Base-by-base conservation (phyloP, 148 eudicot species). In the Agrostemma githago region DNA sequence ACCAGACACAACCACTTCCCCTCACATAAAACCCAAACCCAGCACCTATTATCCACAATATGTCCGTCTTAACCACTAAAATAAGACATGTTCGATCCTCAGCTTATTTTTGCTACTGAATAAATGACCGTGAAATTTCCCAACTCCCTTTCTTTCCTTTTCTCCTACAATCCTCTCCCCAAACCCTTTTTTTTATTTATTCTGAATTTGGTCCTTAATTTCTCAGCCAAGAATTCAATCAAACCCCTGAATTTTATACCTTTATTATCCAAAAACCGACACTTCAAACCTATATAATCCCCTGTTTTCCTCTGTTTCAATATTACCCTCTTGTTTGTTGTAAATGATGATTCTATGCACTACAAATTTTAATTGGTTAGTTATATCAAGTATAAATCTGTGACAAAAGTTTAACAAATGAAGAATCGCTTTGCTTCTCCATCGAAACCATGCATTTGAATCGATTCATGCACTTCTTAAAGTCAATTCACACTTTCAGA, bases 391-490 rank as follows among this genome's bases (percentile, higher is more conserved):
- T 44, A 43, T 48, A 51, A 66, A 66, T 58, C 6, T 48, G 3
- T 76, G 66, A 71, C 54, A 15, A 71, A 8, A 57, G 9, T 26
- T 7, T 21, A n/a, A 37, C 42, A 72, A 2, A 78, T 78, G 81
- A 64, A 63, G 71, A 71, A 8, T 76, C 41, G 59, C 43, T 68
- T 5, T 6, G 4, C 0, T 74, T 74, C 48, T 12, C 66, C 34
- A 63, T 5, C 40, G 72, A 76, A 81, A 78, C 74, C 86, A 88
- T 89, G 90, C 86, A 87, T 89, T 82, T 73, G 80, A 91, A 93
- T 81, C 94, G 79, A 82, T 84, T 89, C 84, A 86, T 86, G 94
- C 87, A 82, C 71, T 91, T 89, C 80, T 54, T 88, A 77, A 89
- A 89, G 82, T 88, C 92, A 78, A 85, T 78, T 61, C 93, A 86